Base-by-base conservation (phyloP, 768 basidiomycete genomes). In the Hydnomerulius pinastri region DNA sequence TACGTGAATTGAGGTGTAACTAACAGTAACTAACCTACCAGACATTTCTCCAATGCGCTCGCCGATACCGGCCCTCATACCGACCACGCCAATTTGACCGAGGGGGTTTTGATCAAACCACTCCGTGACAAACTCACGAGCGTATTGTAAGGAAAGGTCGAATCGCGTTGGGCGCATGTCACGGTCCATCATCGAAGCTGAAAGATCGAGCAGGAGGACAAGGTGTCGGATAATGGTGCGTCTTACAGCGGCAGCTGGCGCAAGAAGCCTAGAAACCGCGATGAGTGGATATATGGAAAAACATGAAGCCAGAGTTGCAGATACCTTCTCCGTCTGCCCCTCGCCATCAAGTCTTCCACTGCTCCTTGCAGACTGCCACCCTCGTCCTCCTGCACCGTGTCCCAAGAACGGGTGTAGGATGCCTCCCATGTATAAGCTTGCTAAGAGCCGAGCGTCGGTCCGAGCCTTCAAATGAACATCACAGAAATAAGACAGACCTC, bases 21-120 rank as follows among this genome's bases (percentile, higher is more conserved):
- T 48, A 18, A 18, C 36, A 49, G 13, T 25, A 51, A 13, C 13
- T 25, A 39, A 59, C 81, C 41, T 62, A 92, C 95, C 96, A 59
- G 94, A 90, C 86, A 99, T 90, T 53, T 93, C 90, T 2, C 91
- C 83, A 35, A 98, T 73, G 3, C 91, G 82, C 68, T 98, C 97
- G 0, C 93, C 94, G 20, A 98, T 68, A 0, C 97, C 92, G 28
- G 90, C 83, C 20, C 94, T 77, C 82, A 98, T 92, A 5, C 91
- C 92, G 15, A 98, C 92, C 25, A 98, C 74, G 2, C 94, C 96
- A 56, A 99, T 91, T 70, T 98, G 97, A 18, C 96, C 95, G 11
- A 99, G 77, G 1, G 97, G 97, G 63, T 99, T 99, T 73, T 98
- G 97, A 71, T 99, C 97, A 68, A 98, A 99, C 95, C 96, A 99